Evolutionary conservation across 257 asterid genomes (phyloP), one percentile per base, ranked within the genome.

Genomic region (Eustoma russellianum): DNA sequence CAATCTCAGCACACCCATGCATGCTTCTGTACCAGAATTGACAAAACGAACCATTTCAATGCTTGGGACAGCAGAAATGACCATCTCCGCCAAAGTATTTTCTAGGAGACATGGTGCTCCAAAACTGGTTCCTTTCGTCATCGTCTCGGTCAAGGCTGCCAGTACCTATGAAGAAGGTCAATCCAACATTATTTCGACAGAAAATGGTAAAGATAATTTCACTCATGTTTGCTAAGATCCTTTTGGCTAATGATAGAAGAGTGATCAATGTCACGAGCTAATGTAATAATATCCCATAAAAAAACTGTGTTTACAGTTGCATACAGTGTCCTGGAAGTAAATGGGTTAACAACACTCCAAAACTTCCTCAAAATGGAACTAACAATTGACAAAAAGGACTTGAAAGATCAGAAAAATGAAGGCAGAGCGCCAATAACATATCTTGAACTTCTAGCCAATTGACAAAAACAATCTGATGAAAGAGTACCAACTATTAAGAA

Each of bases 81-180:
- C 99, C 97, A 88, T 81, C 70, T 88, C 94, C 10, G 99, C 95
- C 35, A 92, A 77, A 59, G 65, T 76, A 59, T 92, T 92, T 75
- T 92, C 99, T 8, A 85, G 88, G 56, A 85, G 94, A 70, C 99
- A 92, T 41, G 99, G 99, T 24, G 99, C 99, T 24, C 99, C 99
- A 50, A 88, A 92, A 76, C 99, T 92, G 30, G 99, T 92, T 68
- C 99, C 99, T 60, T 92, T 92, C 77, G 83, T 85, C 99, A 88
- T 85, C 66, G 99, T 88, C 73, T 88, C 87, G 43, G 79, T 77
- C 83, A 92, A 78, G 64, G 97, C 95, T 62, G 88, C 93, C 35
- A 92, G 79, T 34, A 91, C 96, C 98, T 91, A 43, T 33, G 57
- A 45, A 41, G 9, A 48, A 17, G 48, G 7, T 33, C 28, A 1